Percentiles rank a stretch among this genome's conserved stretches.
Evolutionary conservation across 352 stramenopile genomes (phyloP).

Genomic region (Peronospora tabacina): DNA sequence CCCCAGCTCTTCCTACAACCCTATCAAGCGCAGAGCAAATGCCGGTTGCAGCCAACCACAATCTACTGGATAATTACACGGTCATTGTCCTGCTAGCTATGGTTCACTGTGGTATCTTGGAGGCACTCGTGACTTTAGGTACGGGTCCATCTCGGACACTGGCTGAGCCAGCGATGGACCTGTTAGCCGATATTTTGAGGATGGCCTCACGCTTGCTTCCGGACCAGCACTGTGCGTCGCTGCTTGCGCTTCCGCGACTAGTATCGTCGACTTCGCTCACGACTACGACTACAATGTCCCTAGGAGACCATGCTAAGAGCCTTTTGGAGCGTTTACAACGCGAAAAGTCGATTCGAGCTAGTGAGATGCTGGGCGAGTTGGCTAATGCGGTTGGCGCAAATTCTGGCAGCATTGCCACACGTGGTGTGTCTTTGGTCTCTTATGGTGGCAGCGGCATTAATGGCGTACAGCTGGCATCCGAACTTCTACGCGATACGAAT

Average conservation of each 20-base stretch:
- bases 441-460: slow-evolving; percentile 77
- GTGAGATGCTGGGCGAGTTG: slow-evolving; percentile 79
- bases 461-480: slow-evolving; percentile 79
- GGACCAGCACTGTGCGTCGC: slow-evolving; percentile 73
- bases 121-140: slow-evolving; percentile 77
- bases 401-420: slow-evolving; percentile 56
- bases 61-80: slow-evolving; percentile 85
- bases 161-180: slow-evolving; percentile 76
- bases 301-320: slow-evolving; percentile 65
- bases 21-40: slow-evolving; percentile 61
- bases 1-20: slow-evolving; percentile 56
- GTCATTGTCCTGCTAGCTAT: slow-evolving; percentile 80
- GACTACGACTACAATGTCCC: slow-evolving; percentile 56
- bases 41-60: slow-evolving; percentile 56
- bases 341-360: slow-evolving; percentile 80
- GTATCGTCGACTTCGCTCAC: slow-evolving; percentile 76
- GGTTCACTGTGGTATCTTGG: slow-evolving; percentile 78
- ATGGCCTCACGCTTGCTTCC: slow-evolving; percentile 79
- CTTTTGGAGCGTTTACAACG: slow-evolving; percentile 66
- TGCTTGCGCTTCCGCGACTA: slow-evolving; percentile 69
- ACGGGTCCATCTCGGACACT: slow-evolving; percentile 63
- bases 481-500: slow-evolving; percentile 83
- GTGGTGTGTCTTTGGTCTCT: slow-evolving; percentile 71
- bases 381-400: slow-evolving; percentile 71
- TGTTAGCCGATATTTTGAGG: slow-evolving; percentile 74